Percentiles rank a stretch among this genome's conserved stretches.
Evolutionary conservation across 1,284 basidiomycete species (phyloP).

Genomic region (Ceratobasidium sp.): DNA sequence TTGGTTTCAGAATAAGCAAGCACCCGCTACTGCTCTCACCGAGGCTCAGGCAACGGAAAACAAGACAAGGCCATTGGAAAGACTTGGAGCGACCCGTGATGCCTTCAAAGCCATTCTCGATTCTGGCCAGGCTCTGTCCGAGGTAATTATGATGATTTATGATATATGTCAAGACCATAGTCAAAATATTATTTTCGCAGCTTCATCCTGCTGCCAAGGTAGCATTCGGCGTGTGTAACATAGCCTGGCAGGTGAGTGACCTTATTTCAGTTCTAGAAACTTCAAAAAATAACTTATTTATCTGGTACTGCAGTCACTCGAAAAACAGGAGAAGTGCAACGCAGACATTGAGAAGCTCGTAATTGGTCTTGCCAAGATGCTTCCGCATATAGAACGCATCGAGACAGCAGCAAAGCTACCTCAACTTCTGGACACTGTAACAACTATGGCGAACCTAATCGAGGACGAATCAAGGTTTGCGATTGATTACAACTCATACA

Average conservation of each 20-base stretch:
- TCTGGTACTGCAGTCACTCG: neutral
- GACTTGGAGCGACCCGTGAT: too few species aligned
- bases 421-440: neutral
- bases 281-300: too few species aligned
- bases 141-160: neutral
- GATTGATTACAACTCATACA: neutral
- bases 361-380: neutral
- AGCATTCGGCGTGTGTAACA: too few species aligned
- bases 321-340: constrained; percentile 5
- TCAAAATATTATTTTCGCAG: neutral
- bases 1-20: too few species aligned
- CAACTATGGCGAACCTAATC: neutral
- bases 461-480: neutral
- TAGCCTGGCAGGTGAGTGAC: too few species aligned
- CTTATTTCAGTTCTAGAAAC: too few species aligned
- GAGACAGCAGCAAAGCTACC: neutral
- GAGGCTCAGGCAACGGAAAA: too few species aligned
- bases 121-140: too few species aligned
- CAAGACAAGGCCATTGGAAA: too few species aligned
- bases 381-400: neutral
- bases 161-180: neutral
- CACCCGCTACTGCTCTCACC: too few species aligned
- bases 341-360: neutral
- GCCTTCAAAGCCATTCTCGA: too few species aligned
- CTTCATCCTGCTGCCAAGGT: too few species aligned